These are phyloP conservation scores for Spatholobus suberectus DNA, from an alignment of 306 rosid genomes.

Conservation along the genomic window DNA sequence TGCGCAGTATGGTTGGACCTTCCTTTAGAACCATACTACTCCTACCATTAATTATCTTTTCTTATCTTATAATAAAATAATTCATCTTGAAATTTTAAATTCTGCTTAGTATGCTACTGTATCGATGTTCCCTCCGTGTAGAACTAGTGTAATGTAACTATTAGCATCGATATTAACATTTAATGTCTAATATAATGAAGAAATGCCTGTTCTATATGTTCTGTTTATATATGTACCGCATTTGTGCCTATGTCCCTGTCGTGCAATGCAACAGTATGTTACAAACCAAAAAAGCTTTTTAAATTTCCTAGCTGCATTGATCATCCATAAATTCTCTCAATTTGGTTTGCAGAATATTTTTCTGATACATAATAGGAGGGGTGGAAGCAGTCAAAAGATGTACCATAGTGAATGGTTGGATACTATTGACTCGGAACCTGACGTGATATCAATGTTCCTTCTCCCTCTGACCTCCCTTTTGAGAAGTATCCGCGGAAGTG, in stretches of 20 bases:
- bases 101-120: neutral
- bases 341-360: slow-evolving; percentile 63
- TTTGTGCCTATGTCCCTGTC: neutral
- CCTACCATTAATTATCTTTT: neutral
- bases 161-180: neutral
- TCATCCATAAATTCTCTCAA: slow-evolving; percentile 16
- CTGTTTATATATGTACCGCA: slow-evolving; percentile 32
- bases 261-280: neutral
- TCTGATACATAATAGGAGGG: slow-evolving; percentile 66
- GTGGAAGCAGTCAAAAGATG: slow-evolving; percentile 64
- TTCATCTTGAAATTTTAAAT: neutral
- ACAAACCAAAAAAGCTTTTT: neutral
- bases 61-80: neutral
- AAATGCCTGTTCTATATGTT: slow-evolving; percentile 7
- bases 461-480: slow-evolving; percentile 80
- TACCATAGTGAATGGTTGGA: slow-evolving; percentile 81
- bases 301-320: neutral
- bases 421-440: slow-evolving; percentile 76
- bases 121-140: neutral
- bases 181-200: neutral
- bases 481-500: slow-evolving; percentile 75
- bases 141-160: neutral
- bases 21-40: neutral
- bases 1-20: neutral
- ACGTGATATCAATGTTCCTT: slow-evolving; percentile 79